Conservation (phyloP, 176 grass and related monocot species). For the Tuctoria greenei region DNA sequence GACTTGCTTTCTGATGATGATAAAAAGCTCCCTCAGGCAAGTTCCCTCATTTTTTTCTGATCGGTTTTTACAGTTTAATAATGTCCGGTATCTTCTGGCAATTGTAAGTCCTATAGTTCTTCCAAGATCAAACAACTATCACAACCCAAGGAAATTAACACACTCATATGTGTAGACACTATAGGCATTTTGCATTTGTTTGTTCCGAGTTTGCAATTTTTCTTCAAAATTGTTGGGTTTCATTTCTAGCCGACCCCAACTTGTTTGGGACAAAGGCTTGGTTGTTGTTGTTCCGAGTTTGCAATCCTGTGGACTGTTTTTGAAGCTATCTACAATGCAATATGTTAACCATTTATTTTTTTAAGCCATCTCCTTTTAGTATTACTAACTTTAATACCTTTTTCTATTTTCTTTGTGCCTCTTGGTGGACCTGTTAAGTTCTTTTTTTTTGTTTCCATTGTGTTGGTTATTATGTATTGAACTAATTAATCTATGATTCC, state of each 20-base stretch:
- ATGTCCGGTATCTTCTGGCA: neutral
- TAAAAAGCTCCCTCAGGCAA: slow-evolving; percentile 91
- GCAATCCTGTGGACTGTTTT: neutral
- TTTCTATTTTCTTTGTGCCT: neutral
- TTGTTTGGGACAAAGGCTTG: too few relatives aligned
- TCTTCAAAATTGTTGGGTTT: too few relatives aligned
- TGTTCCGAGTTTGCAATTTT: too few relatives aligned
- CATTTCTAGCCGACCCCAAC: too few relatives aligned
- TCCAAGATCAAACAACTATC: neutral
- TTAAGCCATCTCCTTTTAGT: neutral
- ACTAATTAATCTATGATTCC: neutral
- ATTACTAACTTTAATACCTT: neutral
- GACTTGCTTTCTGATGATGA: slow-evolving; percentile 94
- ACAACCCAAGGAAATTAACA: neutral
- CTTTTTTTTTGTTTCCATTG: neutral
- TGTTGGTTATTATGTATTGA: neutral
- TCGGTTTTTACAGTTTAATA: neutral
- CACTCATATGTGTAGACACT: neutral
- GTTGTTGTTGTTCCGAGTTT: too few relatives aligned
- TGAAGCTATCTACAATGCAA: neutral
- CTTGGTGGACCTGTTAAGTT: neutral
- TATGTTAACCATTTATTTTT: neutral
- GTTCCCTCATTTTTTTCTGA: neutral
- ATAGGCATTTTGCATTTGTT: neutral
- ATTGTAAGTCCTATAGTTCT: neutral